Evolutionary conservation across 2,329 filamentous ascomycete species (phyloP).

Genomic region (Cladophialophora exuberans): DNA sequence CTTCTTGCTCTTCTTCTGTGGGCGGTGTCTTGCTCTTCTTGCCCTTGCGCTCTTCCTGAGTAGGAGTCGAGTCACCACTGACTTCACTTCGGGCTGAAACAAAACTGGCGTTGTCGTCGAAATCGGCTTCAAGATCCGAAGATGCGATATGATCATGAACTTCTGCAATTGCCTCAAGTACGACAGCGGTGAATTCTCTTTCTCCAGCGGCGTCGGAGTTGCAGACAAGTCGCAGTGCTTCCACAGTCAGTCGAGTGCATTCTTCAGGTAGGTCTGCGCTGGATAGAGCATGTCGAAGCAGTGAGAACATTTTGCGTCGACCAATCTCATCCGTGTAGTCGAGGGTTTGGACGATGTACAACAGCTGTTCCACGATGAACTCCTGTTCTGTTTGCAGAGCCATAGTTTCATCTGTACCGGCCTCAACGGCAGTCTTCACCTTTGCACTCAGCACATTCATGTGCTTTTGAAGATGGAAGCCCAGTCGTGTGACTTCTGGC

Average conservation of each 20-base stretch:
- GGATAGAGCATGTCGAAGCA: constrained; percentile 83
- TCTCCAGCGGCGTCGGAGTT: constrained; percentile 58
- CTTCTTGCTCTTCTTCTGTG: constrained; percentile 49
- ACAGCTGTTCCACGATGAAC: constrained; percentile 92
- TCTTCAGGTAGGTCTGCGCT: constrained; percentile 89
- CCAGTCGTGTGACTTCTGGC: constrained; percentile 89
- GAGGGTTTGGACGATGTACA: constrained; percentile 87
- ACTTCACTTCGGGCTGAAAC: constrained; percentile 89
- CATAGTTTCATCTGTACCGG: constrained; percentile 67
- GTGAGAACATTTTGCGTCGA: constrained; percentile 90
- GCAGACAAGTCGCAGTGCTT: constrained; percentile 81
- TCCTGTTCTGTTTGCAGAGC: constrained; percentile 81
- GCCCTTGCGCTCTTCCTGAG: constrained; percentile 34
- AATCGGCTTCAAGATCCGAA: constrained; percentile 23
- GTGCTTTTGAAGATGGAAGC: constrained; percentile 82
- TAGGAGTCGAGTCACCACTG: constrained; percentile 54
- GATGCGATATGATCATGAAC: constrained; percentile 88
- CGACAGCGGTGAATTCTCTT: constrained; percentile 54
- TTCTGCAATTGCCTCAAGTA: constrained; percentile 92
- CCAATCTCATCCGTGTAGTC: constrained; percentile 99
- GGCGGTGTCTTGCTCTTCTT: constrained; percentile 22
- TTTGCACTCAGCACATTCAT: constrained; percentile 56
- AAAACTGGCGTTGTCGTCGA: constrained; percentile 78
- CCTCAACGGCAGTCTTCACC: constrained; percentile 45
- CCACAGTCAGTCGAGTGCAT: constrained; percentile 82